Evolutionary conservation across 257 asterid genomes (phyloP).

Genomic region (Capsicum pubescens): DNA sequence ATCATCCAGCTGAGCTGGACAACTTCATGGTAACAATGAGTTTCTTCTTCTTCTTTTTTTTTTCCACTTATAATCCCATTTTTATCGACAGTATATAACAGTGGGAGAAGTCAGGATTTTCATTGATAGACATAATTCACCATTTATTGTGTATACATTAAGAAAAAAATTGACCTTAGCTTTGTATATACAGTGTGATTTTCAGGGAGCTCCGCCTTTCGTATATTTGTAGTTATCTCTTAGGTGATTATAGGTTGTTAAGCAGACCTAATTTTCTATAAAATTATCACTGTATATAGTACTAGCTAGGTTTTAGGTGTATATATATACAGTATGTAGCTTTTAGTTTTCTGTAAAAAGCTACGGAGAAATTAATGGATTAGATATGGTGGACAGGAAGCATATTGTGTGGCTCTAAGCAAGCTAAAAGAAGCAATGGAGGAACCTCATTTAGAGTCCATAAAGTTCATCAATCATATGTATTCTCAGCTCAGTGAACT

Average conservation of each 20-base stretch:
- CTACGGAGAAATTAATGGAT: neutral
- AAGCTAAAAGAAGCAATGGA: conserved; percentile 56
- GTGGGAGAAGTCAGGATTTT: neutral
- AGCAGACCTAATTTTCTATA: neutral
- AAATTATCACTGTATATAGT: neutral
- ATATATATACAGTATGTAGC: neutral
- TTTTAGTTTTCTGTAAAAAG: neutral
- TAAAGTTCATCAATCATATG: conserved; percentile 58
- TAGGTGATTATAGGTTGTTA: neutral
- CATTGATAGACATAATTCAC: neutral
- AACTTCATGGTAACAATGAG: conserved; percentile 51
- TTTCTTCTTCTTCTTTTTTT: neutral
- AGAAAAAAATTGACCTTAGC: neutral
- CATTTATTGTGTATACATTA: neutral
- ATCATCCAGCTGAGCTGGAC: conserved; percentile 50
- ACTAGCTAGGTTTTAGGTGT: neutral
- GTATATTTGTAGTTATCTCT: neutral
- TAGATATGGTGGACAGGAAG: conserved; percentile 43
- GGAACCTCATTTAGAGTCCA: conserved; percentile 59
- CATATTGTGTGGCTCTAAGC: conserved; percentile 49
- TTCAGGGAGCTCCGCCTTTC: neutral
- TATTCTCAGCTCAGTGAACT: conserved; percentile 59
- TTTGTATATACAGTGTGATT: neutral
- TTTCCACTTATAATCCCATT: neutral
- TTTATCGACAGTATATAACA: too few relatives aligned